phyloP scores from a whole-genome alignment of 257 asterid species.

The Fraxinus cuspidata region DNA sequence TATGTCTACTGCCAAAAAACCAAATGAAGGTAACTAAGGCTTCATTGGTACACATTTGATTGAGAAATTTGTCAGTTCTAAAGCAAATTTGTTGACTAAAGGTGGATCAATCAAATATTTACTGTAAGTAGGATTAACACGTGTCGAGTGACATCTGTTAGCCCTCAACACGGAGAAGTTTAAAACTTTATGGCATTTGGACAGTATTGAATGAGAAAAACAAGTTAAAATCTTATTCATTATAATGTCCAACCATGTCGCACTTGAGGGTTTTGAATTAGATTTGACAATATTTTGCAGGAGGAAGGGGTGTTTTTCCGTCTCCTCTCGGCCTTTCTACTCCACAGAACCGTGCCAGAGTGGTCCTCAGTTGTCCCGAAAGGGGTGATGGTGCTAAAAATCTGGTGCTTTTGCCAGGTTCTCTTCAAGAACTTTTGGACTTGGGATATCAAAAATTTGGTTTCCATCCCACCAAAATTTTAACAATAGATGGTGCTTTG shows the following conservation, averaged over 20 bases:
- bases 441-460: conserved; percentile 62
- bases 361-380: conserved; percentile 49
- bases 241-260: not conserved
- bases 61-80: not conserved
- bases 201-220: not conserved
- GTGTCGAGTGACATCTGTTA: not conserved
- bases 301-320: conserved; percentile 23
- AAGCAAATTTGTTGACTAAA: not conserved
- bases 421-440: conserved; percentile 57
- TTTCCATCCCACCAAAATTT: conserved; percentile 41
- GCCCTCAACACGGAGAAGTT: not conserved
- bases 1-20: conserved; percentile 47
- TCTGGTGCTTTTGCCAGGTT: conserved; percentile 54
- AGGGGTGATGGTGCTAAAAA: conserved; percentile 40
- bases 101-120: too few species aligned
- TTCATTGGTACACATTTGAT: not conserved
- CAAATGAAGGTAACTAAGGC: conserved; percentile 42
- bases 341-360: conserved; percentile 41
- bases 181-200: not conserved
- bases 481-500: conserved; percentile 53
- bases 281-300: conserved; percentile 30
- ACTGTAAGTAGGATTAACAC: not conserved
- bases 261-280: not conserved
- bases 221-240: not conserved
- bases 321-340: conserved; percentile 27